phyloP scores from a whole-genome alignment of 148 eudicot species.

The Heliosperma pusillum region DNA sequence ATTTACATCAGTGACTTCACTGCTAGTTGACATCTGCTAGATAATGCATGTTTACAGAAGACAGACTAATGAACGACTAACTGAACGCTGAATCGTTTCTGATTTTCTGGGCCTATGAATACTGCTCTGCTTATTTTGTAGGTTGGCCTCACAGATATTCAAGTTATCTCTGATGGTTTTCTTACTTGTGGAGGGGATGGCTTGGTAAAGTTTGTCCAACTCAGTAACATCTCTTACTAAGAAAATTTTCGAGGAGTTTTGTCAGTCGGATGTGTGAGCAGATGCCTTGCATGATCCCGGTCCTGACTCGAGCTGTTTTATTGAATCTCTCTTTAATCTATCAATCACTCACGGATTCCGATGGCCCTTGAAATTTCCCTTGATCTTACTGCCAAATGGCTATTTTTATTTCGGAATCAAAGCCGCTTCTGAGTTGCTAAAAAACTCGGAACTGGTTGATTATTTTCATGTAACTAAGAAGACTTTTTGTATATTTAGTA shows the following conservation, averaged over 20 bases:
- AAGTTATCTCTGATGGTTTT: slow-evolving; percentile 69
- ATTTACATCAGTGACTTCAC: background rate
- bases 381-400: background rate
- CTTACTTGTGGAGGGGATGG: slow-evolving; percentile 89
- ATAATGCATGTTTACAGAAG: background rate
- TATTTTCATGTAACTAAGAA: background rate
- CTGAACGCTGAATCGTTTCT: background rate
- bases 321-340: no score
- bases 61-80: background rate
- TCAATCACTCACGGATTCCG: background rate
- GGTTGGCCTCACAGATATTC: slow-evolving; percentile 84
- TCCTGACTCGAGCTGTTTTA: background rate
- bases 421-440: background rate
- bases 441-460: background rate
- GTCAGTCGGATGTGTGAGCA: background rate
- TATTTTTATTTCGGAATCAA: background rate
- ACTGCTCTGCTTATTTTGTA: slow-evolving; percentile 32
- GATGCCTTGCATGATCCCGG: background rate
- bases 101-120: background rate
- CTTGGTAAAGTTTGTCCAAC: slow-evolving; percentile 56
- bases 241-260: background rate
- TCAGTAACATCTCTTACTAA: slow-evolving; percentile 31
- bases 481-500: background rate
- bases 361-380: background rate
- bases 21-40: background rate